Percentiles rank a stretch among this genome's conserved stretches.
phyloP scores from a whole-genome alignment of 2,329 filamentous ascomycete species.

The Trichoderma atrobrunneum region DNA sequence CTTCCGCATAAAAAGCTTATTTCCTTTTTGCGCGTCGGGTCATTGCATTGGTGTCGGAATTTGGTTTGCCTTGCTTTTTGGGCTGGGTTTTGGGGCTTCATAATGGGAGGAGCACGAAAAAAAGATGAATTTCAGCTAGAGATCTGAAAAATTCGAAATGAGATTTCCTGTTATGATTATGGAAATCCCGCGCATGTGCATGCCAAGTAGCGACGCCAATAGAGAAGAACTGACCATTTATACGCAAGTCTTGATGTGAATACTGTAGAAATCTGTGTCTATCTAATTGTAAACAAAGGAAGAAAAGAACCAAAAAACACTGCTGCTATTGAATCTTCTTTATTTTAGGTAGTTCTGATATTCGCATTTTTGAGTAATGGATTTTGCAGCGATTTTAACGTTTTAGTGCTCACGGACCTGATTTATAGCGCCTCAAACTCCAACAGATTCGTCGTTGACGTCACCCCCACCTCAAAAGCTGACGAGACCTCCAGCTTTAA shows the following conservation, averaged over 20 bases:
- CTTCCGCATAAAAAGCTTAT: constrained; percentile 43
- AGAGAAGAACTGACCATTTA: constrained; percentile 5
- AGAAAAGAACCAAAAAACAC: background rate
- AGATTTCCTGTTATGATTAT: constrained; percentile 31
- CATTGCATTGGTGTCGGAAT: constrained; percentile 57
- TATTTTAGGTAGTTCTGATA: background rate
- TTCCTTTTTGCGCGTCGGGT: constrained; percentile 44
- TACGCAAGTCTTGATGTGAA: background rate
- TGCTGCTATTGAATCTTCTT: background rate
- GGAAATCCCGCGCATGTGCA: constrained; percentile 16
- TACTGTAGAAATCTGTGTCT: background rate
- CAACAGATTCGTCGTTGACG: constrained; percentile 4
- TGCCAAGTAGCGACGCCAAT: constrained; percentile 11
- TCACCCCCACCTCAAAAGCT: constrained; percentile 14
- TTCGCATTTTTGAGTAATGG: background rate
- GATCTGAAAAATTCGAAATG: constrained; percentile 35
- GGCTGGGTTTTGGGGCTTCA: constrained; percentile 36
- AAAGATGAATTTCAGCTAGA: constrained; percentile 33
- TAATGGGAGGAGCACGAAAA: constrained; percentile 36
- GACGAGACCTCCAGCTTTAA: background rate
- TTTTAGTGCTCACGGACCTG: background rate
- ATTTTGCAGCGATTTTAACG: background rate
- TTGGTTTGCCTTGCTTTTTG: constrained; percentile 37
- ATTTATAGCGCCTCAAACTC: background rate
- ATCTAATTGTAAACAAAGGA: background rate